Evolutionary conservation across 331 rosid species (phyloP), one percentile per base, ranked within the genome.

Genomic region (Spiraea crenata): DNA sequence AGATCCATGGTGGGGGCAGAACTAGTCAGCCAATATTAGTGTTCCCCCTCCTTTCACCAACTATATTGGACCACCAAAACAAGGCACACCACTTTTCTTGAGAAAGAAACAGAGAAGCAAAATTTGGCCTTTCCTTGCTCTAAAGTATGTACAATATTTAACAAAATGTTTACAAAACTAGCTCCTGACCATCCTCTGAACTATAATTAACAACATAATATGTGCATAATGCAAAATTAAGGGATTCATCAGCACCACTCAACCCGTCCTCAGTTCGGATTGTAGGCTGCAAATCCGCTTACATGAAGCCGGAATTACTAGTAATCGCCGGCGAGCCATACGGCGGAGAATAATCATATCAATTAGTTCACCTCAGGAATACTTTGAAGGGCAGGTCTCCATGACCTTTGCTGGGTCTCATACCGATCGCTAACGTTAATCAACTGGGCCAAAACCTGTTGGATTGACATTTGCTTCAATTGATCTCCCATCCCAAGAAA

Each of bases 341-440:
- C 31, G 31, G 31, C 31, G 31, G 31, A 0, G 31, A 49, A 49
- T 64, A 47, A 41, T 34, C 16, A 14, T 11, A 45, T 45, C 12
- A 45, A 47, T 80, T 65, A 84, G 69, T 45, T 84, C 9, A 75
- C 71, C 77, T 91, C 97, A 2, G 96, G 96, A 68, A 91, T 91
- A 76, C 86, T 89, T 17, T 91, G 91, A 14, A 91, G 74, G 67
- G 82, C 87, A 64, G 97, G 97, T 35, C 76, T 85, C 96, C 97
- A 91, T 0, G 88, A 60, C 56, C 81, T 77, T 0, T 81, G 85
- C 38, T 71, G 83, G 1, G 90, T 64, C 56, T 80, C 73, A n/a
- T 39, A 87, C 5, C 75, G 79, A 44, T 64, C 71, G 16, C 82
- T 71, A 3, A 74, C 83, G 9, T 55, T 42, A 38, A 89, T 72